Conservation (phyloP, 306 rosid genomes). For the Betula pendula region DNA sequence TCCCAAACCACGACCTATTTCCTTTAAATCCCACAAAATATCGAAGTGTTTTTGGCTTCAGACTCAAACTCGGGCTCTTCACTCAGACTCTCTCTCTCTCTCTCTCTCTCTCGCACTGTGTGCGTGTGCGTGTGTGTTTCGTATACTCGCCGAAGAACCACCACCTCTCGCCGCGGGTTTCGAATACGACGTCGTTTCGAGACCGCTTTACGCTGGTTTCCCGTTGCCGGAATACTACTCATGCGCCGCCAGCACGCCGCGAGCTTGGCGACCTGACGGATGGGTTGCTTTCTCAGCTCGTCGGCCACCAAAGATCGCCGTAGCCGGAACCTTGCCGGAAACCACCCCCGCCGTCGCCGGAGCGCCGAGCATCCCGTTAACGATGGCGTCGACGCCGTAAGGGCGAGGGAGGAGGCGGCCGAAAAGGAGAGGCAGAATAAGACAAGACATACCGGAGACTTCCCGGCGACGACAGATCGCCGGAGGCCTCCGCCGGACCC, state of each 20-base stretch:
- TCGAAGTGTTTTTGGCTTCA: neutral
- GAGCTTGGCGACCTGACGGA: conserved; percentile 46
- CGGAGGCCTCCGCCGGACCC: conserved; percentile 56
- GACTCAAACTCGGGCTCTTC: neutral
- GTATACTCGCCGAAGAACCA: conserved; percentile 7
- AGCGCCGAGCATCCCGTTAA: conserved; percentile 19
- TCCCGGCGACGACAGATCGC: conserved; percentile 40
- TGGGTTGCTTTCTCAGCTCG: conserved; percentile 88
- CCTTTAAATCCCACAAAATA: conserved; percentile 13
- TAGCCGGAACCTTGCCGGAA: conserved; percentile 15
- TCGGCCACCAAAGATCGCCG: conserved; percentile 27
- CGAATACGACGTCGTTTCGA: neutral
- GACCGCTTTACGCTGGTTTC: neutral
- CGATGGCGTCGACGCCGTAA: conserved; percentile 30
- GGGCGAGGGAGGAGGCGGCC: conserved; percentile 27
- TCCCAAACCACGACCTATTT: conserved; percentile 18
- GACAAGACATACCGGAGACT: conserved; percentile 48
- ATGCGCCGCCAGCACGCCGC: conserved; percentile 19
- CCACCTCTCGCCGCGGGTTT: conserved; percentile 9
- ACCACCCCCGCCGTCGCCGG: conserved; percentile 36
- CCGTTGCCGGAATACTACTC: neutral
- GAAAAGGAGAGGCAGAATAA: conserved; percentile 26
- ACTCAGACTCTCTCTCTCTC: neutral
- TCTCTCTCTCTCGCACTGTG: conserved; percentile 6
- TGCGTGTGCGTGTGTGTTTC: neutral